Evolutionary conservation across 257 asterid species (phyloP).

Genomic region (Anisodus tanguticus): DNA sequence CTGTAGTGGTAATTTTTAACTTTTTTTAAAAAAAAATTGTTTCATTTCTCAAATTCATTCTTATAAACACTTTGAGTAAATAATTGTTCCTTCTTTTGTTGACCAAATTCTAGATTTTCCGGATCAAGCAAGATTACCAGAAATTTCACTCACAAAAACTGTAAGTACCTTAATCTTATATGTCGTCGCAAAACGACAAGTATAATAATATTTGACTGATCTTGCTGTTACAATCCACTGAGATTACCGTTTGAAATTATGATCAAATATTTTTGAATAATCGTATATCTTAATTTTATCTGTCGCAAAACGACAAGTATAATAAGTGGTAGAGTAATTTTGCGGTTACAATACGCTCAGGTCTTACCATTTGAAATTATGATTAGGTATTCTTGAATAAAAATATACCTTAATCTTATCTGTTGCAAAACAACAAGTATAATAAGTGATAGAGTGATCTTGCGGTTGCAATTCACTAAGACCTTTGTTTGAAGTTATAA

Average conservation of each 20-base stretch:
- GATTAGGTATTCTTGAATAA: too few relatives aligned
- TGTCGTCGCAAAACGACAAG: too few relatives aligned
- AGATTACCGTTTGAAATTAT: background rate
- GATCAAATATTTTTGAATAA: background rate
- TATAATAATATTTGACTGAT: too few relatives aligned
- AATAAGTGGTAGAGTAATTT: too few relatives aligned
- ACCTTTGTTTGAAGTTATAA: too few relatives aligned
- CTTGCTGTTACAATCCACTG: too few relatives aligned
- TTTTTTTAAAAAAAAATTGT: background rate
- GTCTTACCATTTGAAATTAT: too few relatives aligned
- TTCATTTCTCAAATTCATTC: background rate
- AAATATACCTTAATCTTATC: too few relatives aligned
- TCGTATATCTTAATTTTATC: background rate
- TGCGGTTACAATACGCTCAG: too few relatives aligned
- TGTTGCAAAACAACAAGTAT: too few relatives aligned
- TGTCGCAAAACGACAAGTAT: background rate
- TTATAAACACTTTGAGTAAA: background rate
- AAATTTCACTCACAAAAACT: conserved; percentile 78
- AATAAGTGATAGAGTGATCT: too few relatives aligned
- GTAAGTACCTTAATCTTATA: conserved; percentile 47
- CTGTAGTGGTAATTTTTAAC: conserved; percentile 65
- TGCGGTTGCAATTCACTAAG: too few relatives aligned
- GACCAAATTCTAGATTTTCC: conserved; percentile 58
- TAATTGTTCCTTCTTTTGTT: background rate
- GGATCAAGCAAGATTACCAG: conserved; percentile 93